Base-by-base conservation (phyloP, 169 alveolate species). In the Theileria annulata region DNA sequence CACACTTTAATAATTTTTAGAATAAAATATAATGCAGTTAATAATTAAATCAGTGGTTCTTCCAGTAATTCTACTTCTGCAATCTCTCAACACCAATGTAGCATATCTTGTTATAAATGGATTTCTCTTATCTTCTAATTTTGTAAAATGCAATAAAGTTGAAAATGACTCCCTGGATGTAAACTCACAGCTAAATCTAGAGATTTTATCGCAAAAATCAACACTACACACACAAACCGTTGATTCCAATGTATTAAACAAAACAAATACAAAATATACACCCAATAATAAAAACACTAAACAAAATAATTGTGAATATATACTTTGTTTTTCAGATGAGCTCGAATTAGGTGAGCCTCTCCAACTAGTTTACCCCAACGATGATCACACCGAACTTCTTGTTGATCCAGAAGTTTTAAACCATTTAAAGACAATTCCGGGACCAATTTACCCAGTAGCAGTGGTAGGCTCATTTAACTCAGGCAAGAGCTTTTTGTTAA, bases 401-500 rank as follows among this genome's bases (percentile, higher is more conserved):
- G 37, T 90, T 19, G 85, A 85, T 23, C 86, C 78, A 30, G 93
- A 90, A 37, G 91, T 80, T 49, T 54, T 90, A 51, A 81, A 79
- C 67, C 35, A 86, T 30, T 60, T 90, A 58, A 67, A 75, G 76
- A 82, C 66, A 23, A 42, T 90, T 6, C 91, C 87, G 9, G 86
- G 86, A 51, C 96, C 96, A 33, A 70, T 92, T 48, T 93, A 94
- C n/a, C 80, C 90, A 12, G 91, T 92, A 13, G 87, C 93, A 9
- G 94, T 90, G 12, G 72, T 92, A 58, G 96, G 96, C 33, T 82
- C 87, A 54, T 72, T 92, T 77, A 90, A 92, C 67, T 81, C 92
- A 33, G 95, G 95, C 6, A 92, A 92, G 78, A 83, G 93, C 10
- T 91, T 87, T 42, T 64, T 92, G 23, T 67, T 91, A 13, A 92